A percentile compares a stretch with the other conserved stretches of the same genome.
These are phyloP conservation scores for Phaffomyces antillensis DNA, from an alignment of 805 yeast genomes.

Conservation along the genomic window DNA sequence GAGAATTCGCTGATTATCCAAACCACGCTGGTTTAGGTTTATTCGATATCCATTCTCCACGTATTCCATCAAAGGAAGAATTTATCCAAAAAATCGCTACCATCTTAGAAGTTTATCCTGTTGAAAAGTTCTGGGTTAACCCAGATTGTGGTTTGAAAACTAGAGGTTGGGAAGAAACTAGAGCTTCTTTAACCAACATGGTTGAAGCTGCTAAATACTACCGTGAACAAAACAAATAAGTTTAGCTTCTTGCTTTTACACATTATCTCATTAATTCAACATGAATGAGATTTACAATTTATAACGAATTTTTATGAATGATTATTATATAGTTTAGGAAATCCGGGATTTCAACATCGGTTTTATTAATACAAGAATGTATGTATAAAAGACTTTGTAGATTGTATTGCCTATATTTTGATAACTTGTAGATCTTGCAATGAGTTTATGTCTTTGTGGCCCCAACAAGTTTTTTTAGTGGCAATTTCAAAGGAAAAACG, in stretches of 20 bases:
- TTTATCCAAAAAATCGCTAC: slow-evolving; percentile 89
- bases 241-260: neutral
- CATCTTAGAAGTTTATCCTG: slow-evolving; percentile 95
- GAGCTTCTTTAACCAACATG: slow-evolving; percentile 93
- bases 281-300: slow-evolving; percentile 4
- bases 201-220: slow-evolving; percentile 97
- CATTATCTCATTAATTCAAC: slow-evolving; percentile 8
- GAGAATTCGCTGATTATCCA: slow-evolving; percentile 97
- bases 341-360: slow-evolving; percentile 13
- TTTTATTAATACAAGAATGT: slow-evolving; percentile 7
- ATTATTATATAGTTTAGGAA: slow-evolving; percentile 10
- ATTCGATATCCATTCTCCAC: slow-evolving; percentile 99
- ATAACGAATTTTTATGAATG: slow-evolving; percentile 7
- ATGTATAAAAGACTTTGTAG: neutral
- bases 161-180: slow-evolving; percentile 99
- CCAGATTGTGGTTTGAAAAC: slow-evolving; percentile 99
- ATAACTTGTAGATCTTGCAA: neutral
- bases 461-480: neutral
- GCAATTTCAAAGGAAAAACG: neutral
- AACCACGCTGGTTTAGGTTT: slow-evolving; percentile 99
- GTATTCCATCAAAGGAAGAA: slow-evolving; percentile 97
- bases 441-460: neutral
- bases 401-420: neutral
- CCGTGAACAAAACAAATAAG: slow-evolving; percentile 44
- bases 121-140: slow-evolving; percentile 99